These are phyloP conservation scores for Hordeum vulgare DNA, from an alignment of 176 grass and related monocot species.

Conservation along the genomic window DNA sequence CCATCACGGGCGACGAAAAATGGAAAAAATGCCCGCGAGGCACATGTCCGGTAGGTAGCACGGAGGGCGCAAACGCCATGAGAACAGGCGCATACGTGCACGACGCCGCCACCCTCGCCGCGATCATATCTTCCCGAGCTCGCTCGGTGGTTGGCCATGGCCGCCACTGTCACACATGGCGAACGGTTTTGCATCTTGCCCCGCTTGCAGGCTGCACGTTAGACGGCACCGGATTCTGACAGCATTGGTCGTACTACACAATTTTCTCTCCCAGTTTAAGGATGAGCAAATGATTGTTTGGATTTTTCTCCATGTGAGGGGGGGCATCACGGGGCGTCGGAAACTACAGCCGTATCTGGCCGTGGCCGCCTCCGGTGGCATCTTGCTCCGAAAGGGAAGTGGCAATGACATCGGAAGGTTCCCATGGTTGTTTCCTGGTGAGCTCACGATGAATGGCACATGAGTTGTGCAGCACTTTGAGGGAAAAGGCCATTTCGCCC, in stretches of 20 bases:
- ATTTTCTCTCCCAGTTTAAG: not conserved
- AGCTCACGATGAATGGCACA: not conserved
- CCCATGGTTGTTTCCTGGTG: not conserved
- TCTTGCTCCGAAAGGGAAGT: not conserved
- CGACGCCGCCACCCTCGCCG: not conserved
- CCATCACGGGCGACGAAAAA: not conserved
- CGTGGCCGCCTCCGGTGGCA: not conserved
- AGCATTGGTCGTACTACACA: not conserved
- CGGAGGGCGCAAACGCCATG: not conserved
- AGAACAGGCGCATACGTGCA: not conserved
- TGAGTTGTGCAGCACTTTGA: slow-evolving; percentile 21
- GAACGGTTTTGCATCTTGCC: no score
- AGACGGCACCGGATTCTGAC: not conserved
- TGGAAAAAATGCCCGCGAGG: not conserved
- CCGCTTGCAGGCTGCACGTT: not conserved
- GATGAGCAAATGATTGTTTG: not conserved
- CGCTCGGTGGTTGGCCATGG: not conserved
- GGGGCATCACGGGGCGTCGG: not conserved
- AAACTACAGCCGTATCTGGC: not conserved
- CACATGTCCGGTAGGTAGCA: not conserved
- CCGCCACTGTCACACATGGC: not conserved
- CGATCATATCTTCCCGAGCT: not conserved
- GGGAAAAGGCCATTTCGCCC: not conserved
- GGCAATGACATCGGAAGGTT: slow-evolving; percentile 16
- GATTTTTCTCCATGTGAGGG: not conserved